Conservation (phyloP, 2,329 filamentous ascomycete genomes). For the Exophiala sp. region DNA sequence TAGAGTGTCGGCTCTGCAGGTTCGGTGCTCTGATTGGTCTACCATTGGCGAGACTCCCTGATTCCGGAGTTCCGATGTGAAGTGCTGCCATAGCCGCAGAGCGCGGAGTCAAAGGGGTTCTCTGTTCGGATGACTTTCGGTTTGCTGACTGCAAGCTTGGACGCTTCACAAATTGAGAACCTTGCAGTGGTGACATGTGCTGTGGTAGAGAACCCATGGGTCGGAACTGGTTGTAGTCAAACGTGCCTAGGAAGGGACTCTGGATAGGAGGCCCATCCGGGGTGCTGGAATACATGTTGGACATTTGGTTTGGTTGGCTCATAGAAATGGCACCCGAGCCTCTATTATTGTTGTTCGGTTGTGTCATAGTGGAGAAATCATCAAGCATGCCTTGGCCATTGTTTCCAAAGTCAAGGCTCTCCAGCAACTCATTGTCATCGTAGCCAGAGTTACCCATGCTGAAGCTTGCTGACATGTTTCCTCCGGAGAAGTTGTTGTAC, state of each 20-base stretch:
- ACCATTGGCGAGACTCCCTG: conserved; percentile 60
- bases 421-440: conserved; percentile 75
- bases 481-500: conserved; percentile 56
- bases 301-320: conserved; percentile 63
- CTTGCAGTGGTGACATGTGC: conserved; percentile 35
- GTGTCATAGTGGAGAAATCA: conserved; percentile 20
- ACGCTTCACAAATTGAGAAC: conserved; percentile 50
- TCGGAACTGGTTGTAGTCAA: conserved; percentile 71
- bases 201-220: conserved; percentile 44
- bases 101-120: conserved; percentile 80
- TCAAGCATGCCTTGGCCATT: conserved; percentile 21
- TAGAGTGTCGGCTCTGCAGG: conserved; percentile 62
- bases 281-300: conserved; percentile 75
- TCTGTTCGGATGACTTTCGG: conserved; percentile 65
- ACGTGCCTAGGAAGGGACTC: conserved; percentile 73
- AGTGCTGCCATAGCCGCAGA: conserved; percentile 69
- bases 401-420: conserved; percentile 50
- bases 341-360: conserved; percentile 47
- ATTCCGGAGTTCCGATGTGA: conserved; percentile 65
- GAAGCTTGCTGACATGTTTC: conserved; percentile 65
- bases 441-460: conserved; percentile 68
- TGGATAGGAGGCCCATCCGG: conserved; percentile 88
- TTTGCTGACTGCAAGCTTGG: conserved; percentile 60
- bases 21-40: conserved; percentile 69
- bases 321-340: conserved; percentile 50